A percentile compares a stretch with the other conserved stretches of the same genome.
phyloP scores from a whole-genome alignment of 2,329 filamentous ascomycete species.

The Trichocomaceae sp. region DNA sequence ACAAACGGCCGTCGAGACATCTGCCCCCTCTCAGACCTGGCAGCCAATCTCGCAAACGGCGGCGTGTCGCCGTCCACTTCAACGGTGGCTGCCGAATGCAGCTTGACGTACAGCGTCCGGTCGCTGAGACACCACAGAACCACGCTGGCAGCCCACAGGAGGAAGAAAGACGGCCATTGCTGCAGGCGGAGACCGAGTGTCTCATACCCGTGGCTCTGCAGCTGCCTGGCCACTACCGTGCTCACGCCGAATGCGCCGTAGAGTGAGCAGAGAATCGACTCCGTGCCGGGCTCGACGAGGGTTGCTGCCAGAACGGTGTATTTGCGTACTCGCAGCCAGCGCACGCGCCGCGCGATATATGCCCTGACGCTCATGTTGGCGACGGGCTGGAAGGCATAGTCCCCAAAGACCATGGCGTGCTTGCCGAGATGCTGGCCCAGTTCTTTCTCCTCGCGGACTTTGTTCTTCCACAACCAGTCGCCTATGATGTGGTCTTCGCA shows the following conservation, averaged over 20 bases:
- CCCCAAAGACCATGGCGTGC: constrained; percentile 76
- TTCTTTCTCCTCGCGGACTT: constrained; percentile 32
- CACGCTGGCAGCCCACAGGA: constrained; percentile 62
- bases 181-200: constrained; percentile 45
- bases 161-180: constrained; percentile 61
- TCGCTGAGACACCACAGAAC: constrained; percentile 68
- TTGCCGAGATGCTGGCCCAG: constrained; percentile 53
- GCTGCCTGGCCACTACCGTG: constrained; percentile 55
- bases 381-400: constrained; percentile 86
- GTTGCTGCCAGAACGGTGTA: constrained; percentile 88
- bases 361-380: constrained; percentile 68
- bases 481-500: constrained; percentile 97
- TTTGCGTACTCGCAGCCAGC: constrained; percentile 90
- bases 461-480: constrained; percentile 71
- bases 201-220: constrained; percentile 34
- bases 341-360: constrained; percentile 72
- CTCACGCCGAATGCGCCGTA: constrained; percentile 76
- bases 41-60: constrained; percentile 57
- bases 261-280: constrained; percentile 74
- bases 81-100: constrained; percentile 68
- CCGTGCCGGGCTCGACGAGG: constrained; percentile 84
- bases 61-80: constrained; percentile 68
- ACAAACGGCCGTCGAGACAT: constrained; percentile 51
- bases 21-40: constrained; percentile 33
- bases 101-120: constrained; percentile 61